Evolutionary conservation across 2,329 filamentous ascomycete species (phyloP).

Genomic region (Neonectria faginata): DNA sequence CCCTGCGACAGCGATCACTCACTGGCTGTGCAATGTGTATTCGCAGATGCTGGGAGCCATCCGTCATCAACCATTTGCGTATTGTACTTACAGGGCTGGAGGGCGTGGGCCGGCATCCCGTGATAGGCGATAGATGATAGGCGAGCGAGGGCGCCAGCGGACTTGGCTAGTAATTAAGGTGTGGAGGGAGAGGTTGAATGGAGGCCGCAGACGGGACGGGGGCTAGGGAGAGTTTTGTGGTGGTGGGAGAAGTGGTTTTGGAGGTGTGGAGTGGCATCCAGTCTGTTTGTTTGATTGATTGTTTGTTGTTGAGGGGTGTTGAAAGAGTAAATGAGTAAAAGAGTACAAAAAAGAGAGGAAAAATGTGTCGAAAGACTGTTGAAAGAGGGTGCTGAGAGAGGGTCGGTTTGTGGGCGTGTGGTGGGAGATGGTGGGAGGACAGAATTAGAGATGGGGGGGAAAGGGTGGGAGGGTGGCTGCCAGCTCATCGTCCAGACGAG

Average conservation of each 20-base stretch:
- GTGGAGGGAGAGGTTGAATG: constrained; percentile 19
- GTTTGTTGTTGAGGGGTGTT: not conserved
- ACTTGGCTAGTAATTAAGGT: constrained; percentile 23
- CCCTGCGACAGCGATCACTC: constrained; percentile 23
- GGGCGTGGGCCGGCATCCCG: constrained; percentile 7
- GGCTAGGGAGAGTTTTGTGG: not conserved
- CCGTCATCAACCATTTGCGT: constrained; percentile 6
- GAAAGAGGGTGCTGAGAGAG: not conserved
- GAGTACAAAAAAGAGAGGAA: not conserved
- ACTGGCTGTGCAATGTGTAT: not conserved
- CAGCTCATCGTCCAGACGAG: constrained; percentile 51
- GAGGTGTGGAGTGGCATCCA: not conserved
- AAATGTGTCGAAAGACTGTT: not conserved
- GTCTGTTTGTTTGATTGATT: too few species aligned
- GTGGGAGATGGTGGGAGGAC: constrained; percentile 31
- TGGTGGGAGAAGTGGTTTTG: not conserved
- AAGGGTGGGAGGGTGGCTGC: constrained; percentile 35
- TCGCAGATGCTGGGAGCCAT: constrained; percentile 12
- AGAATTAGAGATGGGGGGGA: constrained; percentile 28
- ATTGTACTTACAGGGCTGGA: constrained; percentile 25
- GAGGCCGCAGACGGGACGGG: not conserved
- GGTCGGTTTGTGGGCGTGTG: not conserved
- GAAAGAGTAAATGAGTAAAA: not conserved
- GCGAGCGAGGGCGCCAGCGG: constrained; percentile 31
- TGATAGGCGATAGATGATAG: constrained; percentile 37